Percentiles rank a stretch among this genome's conserved stretches.
phyloP scores from a whole-genome alignment of 1,284 basidiomycete genomes.

The Ceratobasidium sp. region DNA sequence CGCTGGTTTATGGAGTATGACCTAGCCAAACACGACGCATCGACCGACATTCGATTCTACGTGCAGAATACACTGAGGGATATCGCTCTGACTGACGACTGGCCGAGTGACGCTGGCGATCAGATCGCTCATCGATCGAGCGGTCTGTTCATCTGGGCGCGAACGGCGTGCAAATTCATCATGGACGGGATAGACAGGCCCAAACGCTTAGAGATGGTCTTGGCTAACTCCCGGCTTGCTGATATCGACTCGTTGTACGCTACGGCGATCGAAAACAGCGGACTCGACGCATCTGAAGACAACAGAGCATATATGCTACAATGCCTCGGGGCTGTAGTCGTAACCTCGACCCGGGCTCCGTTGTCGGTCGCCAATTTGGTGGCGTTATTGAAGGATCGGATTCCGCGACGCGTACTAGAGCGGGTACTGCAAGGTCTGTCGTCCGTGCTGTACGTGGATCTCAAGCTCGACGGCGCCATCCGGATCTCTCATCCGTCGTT shows the following conservation, averaged over 20 bases:
- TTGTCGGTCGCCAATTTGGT: background rate
- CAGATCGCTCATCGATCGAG: background rate
- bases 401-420: background rate
- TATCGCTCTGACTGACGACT: background rate
- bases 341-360: background rate
- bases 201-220: background rate
- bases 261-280: background rate
- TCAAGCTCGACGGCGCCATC: too few species aligned
- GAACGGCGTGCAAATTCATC: slow-evolving; percentile 13
- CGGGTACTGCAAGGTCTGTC: background rate
- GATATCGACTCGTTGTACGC: background rate
- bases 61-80: background rate
- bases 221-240: background rate
- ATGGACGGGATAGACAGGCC: background rate
- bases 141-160: background rate
- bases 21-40: background rate
- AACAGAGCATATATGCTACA: background rate
- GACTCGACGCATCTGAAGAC: background rate
- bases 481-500: too few species aligned
- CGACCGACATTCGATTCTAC: background rate
- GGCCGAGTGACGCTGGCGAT: background rate
- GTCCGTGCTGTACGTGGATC: slow-evolving; percentile 11
- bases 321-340: background rate
- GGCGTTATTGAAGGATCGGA: background rate
- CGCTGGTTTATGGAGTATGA: background rate